Percentiles rank a stretch among this genome's conserved stretches.
Evolutionary conservation across 2,329 filamentous ascomycete genomes (phyloP).

Genomic region (Pestalotiopsis sp.): DNA sequence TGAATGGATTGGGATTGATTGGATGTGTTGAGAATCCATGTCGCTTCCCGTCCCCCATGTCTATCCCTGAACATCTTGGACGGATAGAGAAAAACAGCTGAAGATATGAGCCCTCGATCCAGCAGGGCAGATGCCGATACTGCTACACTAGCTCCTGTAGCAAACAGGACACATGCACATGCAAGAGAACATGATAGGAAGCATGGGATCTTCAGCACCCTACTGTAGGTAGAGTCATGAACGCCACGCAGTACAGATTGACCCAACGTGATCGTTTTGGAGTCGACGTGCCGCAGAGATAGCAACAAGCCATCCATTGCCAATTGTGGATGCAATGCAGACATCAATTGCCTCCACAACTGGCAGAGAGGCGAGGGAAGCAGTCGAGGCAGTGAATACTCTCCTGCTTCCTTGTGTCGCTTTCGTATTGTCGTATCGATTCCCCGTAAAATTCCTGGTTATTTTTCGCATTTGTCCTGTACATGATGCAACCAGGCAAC

Average conservation of each 20-base stretch:
- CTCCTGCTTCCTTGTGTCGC: not conserved
- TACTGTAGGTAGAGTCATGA: not conserved
- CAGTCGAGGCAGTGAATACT: not conserved
- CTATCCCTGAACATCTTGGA: not conserved
- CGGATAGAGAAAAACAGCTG: not conserved
- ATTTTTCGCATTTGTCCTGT: not conserved
- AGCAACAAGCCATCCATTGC: not conserved
- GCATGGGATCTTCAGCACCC: not conserved
- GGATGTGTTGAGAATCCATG: not conserved
- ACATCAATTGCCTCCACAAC: not conserved
- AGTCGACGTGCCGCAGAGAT: not conserved
- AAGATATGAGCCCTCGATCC: not conserved
- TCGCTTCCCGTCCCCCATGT: not conserved
- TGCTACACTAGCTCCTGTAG: not conserved
- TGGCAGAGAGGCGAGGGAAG: not conserved
- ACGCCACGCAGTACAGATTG: not conserved
- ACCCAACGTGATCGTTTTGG: not conserved
- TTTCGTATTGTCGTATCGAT: not conserved
- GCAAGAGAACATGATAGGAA: not conserved
- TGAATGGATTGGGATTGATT: not conserved
- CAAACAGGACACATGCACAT: not conserved
- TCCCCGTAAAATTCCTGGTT: not conserved
- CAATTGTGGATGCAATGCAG: not conserved
- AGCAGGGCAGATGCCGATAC: not conserved
- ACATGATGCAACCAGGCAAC: not conserved